Evolutionary conservation across 768 basidiomycete species (phyloP).

Genomic region (Udeniomyces megalosporus): DNA sequence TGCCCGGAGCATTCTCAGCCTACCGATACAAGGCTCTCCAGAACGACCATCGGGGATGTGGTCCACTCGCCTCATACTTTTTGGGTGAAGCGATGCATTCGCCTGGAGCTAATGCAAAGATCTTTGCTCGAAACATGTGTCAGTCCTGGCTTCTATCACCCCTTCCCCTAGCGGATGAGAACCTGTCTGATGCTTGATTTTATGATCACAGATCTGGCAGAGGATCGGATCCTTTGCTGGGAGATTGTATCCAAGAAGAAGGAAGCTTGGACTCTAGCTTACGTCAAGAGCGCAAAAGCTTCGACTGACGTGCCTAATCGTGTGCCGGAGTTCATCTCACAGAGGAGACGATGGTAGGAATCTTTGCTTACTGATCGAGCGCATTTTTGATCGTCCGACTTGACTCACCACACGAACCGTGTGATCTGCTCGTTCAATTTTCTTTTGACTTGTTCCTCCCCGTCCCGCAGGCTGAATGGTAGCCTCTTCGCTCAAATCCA

Average conservation of each 20-base stretch:
- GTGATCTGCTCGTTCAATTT: no score
- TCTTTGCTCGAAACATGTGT: slow-evolving; percentile 93
- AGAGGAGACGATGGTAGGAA: slow-evolving; percentile 90
- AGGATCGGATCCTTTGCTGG: slow-evolving; percentile 78
- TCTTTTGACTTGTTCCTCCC: no score
- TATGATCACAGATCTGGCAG: slow-evolving; percentile 64
- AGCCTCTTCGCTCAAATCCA: slow-evolving; percentile 68
- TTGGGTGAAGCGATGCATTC: slow-evolving; percentile 75
- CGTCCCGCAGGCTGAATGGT: slow-evolving; percentile 51
- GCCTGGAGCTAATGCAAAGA: slow-evolving; percentile 50
- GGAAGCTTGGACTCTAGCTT: slow-evolving; percentile 80
- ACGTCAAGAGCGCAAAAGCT: slow-evolving; percentile 88
- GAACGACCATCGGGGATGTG: slow-evolving; percentile 16
- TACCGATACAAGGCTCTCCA: slow-evolving; percentile 67
- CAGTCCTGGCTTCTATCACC: slow-evolving; percentile 71
- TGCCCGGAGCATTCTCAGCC: slow-evolving; percentile 8
- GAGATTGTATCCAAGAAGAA: slow-evolving; percentile 87
- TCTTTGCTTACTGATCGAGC: no score
- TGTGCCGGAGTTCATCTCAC: slow-evolving; percentile 87
- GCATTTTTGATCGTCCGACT: slow-evolving; percentile 24
- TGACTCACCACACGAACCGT: no score
- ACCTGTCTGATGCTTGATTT: no score
- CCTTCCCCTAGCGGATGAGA: slow-evolving; percentile 34
- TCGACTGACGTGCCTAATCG: slow-evolving; percentile 72
- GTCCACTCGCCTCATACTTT: slow-evolving; percentile 50